Percentiles rank a stretch among this genome's conserved stretches.
phyloP scores from a whole-genome alignment of 345 rosid species.

The Melastoma malabathricum region DNA sequence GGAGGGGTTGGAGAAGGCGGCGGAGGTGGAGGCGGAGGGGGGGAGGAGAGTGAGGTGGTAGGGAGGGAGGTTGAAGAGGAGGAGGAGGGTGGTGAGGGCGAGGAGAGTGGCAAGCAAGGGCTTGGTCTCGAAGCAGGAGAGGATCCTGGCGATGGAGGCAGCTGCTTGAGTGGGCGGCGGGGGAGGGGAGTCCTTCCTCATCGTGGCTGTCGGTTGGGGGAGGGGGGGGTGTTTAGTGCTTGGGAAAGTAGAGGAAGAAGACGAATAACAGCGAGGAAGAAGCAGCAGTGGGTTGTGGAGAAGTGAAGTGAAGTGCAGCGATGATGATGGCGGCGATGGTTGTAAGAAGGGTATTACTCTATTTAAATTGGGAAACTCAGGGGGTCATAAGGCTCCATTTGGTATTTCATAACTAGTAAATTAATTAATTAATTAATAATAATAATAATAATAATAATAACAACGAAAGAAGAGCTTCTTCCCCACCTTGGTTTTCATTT shows the following conservation, averaged over 20 bases:
- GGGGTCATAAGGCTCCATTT: too few species aligned
- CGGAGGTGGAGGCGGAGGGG: conserved; percentile 22
- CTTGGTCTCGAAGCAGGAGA: conserved; percentile 46
- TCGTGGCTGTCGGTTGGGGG: conserved; percentile 8
- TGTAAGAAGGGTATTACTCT: too few species aligned
- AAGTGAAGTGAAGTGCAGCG: too few species aligned
- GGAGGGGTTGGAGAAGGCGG: not conserved
- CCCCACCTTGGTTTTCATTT: too few species aligned
- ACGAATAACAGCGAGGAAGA: too few species aligned
- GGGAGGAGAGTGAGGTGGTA: conserved; percentile 55
- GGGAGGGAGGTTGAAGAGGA: conserved; percentile 68
- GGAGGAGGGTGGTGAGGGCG: conserved; percentile 52
- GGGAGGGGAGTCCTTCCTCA: conserved; percentile 44
- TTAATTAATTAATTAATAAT: too few species aligned
- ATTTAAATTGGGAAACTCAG: too few species aligned
- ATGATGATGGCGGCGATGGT: too few species aligned
- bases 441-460: too few species aligned
- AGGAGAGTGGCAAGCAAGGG: conserved; percentile 50
- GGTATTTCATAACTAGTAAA: too few species aligned
- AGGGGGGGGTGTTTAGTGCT: not conserved
- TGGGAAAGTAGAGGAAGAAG: not conserved
- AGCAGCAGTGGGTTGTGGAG: too few species aligned
- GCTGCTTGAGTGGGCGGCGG: conserved; percentile 10
- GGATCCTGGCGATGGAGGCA: conserved; percentile 22
- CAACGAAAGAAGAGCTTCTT: too few species aligned